Base-by-base conservation (phyloP, 2,329 filamentous ascomycete species). In the Drechslera avenae region DNA sequence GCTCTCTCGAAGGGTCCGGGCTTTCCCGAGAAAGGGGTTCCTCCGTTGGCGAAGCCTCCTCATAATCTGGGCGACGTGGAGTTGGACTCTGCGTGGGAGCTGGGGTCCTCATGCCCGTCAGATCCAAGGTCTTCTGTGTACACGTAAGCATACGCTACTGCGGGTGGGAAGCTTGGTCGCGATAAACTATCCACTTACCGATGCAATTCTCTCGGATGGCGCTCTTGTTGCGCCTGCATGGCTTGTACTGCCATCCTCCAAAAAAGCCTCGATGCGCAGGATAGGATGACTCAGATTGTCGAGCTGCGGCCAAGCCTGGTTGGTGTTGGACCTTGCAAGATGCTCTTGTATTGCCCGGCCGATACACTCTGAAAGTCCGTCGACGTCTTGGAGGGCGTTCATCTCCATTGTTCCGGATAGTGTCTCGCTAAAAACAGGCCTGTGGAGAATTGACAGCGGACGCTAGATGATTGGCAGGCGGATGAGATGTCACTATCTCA, bases 321-420 rank as follows among this genome's bases (percentile, higher is more conserved):
- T 57, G 48, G 62, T 56, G 23, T 68, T 64, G 6, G 52, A 60
- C 16, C 51, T 63, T 19, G 60, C 56, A 17, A 71, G 46, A 39
- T 70, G 62, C 33, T 69, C 66, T 31, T 68, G 64, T 31, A 71
- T 66, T 1, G 65, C 65, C 36, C 55, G 58, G 21, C 50, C 58
- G 41, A 71, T 69, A 34, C 60, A 65, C 35, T 70, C 66, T 23
- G 65, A 67, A 8, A 71, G 61, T 2, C 61, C 65, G 17, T 68
- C 64, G n/a, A 70, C 49, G 18, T 58, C 48, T 12, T 59, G 52
- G 14, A 63, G 47, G 2, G 48, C 21, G 17, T 48, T 49, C 66
- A 68, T 68, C 4, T 37, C 42, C 12, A 34, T 13, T 13, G 26
- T 0, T 31, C 12, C 36, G 12, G 18, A 31, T 18, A 21, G 23